Percentiles rank a stretch among this genome's conserved stretches.
Conservation (phyloP, 2,329 filamentous ascomycete genomes). For the Herpotrichia juniperi region DNA sequence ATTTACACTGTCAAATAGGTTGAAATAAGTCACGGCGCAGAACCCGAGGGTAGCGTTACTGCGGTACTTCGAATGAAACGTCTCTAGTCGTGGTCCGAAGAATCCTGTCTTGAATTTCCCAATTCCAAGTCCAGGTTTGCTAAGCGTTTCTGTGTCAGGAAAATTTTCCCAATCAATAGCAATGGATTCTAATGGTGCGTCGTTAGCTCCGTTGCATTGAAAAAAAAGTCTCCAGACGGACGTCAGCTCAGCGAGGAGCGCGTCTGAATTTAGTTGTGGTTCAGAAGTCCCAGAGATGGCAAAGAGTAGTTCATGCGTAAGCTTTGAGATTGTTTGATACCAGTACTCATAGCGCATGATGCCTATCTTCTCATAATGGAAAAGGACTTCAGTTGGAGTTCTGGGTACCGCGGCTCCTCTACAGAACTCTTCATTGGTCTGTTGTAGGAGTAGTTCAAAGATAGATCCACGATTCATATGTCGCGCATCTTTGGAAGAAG, state of each 20-base stretch:
- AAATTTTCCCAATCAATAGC: constrained; percentile 30
- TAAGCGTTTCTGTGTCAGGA: constrained; percentile 1
- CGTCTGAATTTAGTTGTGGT: constrained; percentile 15
- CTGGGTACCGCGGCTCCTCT: constrained; percentile 8
- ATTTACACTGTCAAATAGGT: constrained; percentile 25
- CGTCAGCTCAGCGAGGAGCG: constrained; percentile 33
- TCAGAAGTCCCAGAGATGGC: constrained; percentile 13
- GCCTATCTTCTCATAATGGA: constrained; percentile 37
- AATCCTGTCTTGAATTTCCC: background rate
- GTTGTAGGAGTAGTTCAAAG: constrained; percentile 27
- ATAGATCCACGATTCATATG: constrained; percentile 23
- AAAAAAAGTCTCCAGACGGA: constrained; percentile 43
- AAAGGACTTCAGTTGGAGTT: constrained; percentile 32
- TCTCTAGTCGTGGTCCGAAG: constrained; percentile 32
- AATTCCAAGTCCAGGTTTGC: background rate
- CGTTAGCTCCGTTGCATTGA: constrained; percentile 29
- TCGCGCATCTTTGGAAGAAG: constrained; percentile 23
- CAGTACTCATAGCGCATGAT: constrained; percentile 30
- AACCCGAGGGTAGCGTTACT: constrained; percentile 27
- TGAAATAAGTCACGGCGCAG: constrained; percentile 39
- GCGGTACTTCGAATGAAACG: constrained; percentile 27
- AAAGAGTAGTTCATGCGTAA: constrained; percentile 32
- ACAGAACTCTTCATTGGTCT: constrained; percentile 23
- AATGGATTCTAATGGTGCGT: constrained; percentile 23
- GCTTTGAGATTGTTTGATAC: constrained; percentile 21